Evolutionary conservation across 345 rosid species (phyloP), one percentile per base, ranked within the genome.

Genomic region (Boechera stricta): DNA sequence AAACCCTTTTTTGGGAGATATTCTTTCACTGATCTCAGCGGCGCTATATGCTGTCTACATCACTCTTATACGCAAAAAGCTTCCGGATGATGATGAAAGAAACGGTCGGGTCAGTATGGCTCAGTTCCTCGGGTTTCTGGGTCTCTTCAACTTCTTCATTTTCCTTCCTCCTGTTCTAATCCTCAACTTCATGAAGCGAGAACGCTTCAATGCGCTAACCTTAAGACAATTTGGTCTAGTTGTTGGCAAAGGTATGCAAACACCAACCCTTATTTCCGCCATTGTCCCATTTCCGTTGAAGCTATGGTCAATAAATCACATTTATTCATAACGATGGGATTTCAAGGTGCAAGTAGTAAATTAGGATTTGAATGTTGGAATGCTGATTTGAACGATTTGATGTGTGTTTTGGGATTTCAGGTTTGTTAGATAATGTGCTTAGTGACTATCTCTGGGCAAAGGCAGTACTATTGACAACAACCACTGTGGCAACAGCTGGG

Each of bases 361-460:
- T 12, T 44, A 39, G 29, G 15, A 35, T n/a, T 76, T 52, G 56
- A 31, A 21, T 31, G 38, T 39, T 67, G 26, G 26, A 9, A 35
- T 58, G 44, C 58, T 28, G 44, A 26, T 36, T 36, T 36, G 15
- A 61, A 16, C 29, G 10, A 0, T 21, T 10, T 21, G n/a, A 38
- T 58, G 38, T 5, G 66, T 64, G 24, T 59, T 5, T 51, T 0
- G 2, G 11, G 13, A 39, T 69, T 68, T 64, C 84, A 95, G 97
- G 99, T 54, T 83, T 92, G 84, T 64, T 95, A 66, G 99, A 92
- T 73, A 95, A 92, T 48, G 99, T 95, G 71, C 82, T 95, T 75
- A 95, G 98, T 53, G 98, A 95, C 80, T 92, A 92, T 74, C 77
- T 92, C 56, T 92, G 99, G 98, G 97, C 97, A 3, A 94, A 94